These are phyloP conservation scores for Shiraia sp. DNA, from an alignment of 2,329 filamentous ascomycete genomes.

Conservation along the genomic window DNA sequence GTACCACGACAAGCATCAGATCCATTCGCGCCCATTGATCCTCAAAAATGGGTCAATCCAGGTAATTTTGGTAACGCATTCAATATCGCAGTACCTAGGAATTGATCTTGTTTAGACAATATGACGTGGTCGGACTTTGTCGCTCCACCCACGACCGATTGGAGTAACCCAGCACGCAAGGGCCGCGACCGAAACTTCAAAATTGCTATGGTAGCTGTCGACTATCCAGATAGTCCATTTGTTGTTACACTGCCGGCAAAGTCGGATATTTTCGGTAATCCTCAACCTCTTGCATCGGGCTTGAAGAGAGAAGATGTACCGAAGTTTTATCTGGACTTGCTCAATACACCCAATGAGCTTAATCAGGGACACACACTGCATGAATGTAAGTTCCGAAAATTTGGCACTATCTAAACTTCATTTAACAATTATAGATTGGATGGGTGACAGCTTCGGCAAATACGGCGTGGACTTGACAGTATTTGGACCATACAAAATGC, in stretches of 20 bases:
- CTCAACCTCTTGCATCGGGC: conserved; percentile 49
- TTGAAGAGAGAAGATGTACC: conserved; percentile 54
- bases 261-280: conserved; percentile 57
- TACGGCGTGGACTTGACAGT: conserved; percentile 59
- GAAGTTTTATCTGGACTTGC: conserved; percentile 55
- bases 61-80: conserved; percentile 16
- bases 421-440: conserved; percentile 49
- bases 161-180: conserved; percentile 51
- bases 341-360: conserved; percentile 55
- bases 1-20: conserved; percentile 28
- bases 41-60: conserved; percentile 58
- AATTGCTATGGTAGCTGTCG: conserved; percentile 58
- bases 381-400: conserved; percentile 41
- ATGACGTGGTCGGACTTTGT: conserved; percentile 55
- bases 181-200: conserved; percentile 59
- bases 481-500: conserved; percentile 58
- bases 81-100: too few species aligned
- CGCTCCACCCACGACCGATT: conserved; percentile 53
- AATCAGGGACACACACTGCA: conserved; percentile 59
- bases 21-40: conserved; percentile 56
- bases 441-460: conserved; percentile 58
- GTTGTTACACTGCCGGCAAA: conserved; percentile 52
- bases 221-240: conserved; percentile 57
- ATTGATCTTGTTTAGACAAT: conserved; percentile 55
- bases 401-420: neutral